A percentile compares a stretch with the other conserved stretches of the same genome.
phyloP scores from a whole-genome alignment of 139 green algal species.

The Auxenochlorella protothecoides region DNA sequence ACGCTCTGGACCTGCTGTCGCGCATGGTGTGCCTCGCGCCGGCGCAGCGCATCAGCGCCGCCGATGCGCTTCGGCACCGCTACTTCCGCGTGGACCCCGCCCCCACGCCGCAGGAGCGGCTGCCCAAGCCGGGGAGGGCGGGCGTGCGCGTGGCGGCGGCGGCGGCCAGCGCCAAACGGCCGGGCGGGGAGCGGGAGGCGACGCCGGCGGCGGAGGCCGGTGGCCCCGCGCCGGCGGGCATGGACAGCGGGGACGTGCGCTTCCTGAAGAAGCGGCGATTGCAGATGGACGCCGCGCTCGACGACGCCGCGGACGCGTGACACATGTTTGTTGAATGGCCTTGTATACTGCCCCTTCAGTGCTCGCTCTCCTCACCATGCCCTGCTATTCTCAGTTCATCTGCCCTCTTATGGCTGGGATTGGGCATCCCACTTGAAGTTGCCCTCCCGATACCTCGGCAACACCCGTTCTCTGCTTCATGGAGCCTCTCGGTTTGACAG shows the following conservation, averaged over 20 bases:
- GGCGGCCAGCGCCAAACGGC: not conserved
- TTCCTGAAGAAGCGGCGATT: constrained; percentile 24
- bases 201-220: not conserved
- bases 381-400: no score
- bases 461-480: no score
- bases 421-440: no score
- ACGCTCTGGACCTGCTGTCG: constrained; percentile 48
- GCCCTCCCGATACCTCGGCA: no score
- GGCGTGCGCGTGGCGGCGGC: not conserved
- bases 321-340: no score
- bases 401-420: no score
- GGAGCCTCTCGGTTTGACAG: no score
- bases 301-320: not conserved
- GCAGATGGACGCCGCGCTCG: constrained; percentile 5
- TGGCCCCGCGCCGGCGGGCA: constrained; percentile 1
- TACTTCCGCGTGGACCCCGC: constrained; percentile 53
- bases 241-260: constrained; percentile 9
- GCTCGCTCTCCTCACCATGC: no score
- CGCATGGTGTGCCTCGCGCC: constrained; percentile 43
- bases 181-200: not conserved
- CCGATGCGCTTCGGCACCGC: constrained; percentile 55
- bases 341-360: no score
- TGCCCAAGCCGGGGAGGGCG: constrained; percentile 32
- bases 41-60: constrained; percentile 32
- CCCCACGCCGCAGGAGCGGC: constrained; percentile 33